phyloP scores from a whole-genome alignment of 805 yeast genomes.

The Metschnikowia aberdeeniae region DNA sequence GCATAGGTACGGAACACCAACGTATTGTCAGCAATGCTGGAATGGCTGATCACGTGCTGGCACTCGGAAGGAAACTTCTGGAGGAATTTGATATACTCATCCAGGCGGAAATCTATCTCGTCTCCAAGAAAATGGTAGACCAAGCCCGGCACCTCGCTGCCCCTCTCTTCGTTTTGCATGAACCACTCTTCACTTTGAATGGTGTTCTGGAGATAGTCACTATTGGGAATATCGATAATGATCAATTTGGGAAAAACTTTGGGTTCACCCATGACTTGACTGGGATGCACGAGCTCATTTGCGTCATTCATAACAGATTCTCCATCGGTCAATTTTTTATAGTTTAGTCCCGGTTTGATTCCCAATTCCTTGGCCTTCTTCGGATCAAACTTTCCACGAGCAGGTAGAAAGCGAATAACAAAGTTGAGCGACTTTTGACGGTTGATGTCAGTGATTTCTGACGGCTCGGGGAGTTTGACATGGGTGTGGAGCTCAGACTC shows the following conservation, averaged over 20 bases:
- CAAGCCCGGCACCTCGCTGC: constrained; percentile 40
- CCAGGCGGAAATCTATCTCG: constrained; percentile 43
- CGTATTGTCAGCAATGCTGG: constrained; percentile 55
- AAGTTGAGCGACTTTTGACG: constrained; percentile 55
- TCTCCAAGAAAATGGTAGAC: constrained; percentile 80
- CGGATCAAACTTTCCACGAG: constrained; percentile 73
- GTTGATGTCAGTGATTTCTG: constrained; percentile 21
- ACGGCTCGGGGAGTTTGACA: constrained; percentile 28
- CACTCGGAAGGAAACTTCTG: constrained; percentile 48
- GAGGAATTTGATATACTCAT: constrained; percentile 48
- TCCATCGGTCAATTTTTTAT: constrained; percentile 58
- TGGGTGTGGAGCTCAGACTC: constrained; percentile 39
- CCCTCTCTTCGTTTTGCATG: constrained; percentile 26
- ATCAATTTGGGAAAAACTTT: constrained; percentile 56
- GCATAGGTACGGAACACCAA: constrained; percentile 58
- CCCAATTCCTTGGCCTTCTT: constrained; percentile 64
- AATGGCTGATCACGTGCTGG: constrained; percentile 72
- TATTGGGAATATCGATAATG: constrained; percentile 69
- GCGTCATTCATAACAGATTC: constrained; percentile 49
- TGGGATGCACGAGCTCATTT: constrained; percentile 59
- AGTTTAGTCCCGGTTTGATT: constrained; percentile 61
- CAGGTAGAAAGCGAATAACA: constrained; percentile 60
- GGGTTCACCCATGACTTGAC: constrained; percentile 66
- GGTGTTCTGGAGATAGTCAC: constrained; percentile 36
- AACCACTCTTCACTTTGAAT: constrained; percentile 26